These are phyloP conservation scores for Petrea volubilis DNA, from an alignment of 257 asterid genomes.

Conservation along the genomic window DNA sequence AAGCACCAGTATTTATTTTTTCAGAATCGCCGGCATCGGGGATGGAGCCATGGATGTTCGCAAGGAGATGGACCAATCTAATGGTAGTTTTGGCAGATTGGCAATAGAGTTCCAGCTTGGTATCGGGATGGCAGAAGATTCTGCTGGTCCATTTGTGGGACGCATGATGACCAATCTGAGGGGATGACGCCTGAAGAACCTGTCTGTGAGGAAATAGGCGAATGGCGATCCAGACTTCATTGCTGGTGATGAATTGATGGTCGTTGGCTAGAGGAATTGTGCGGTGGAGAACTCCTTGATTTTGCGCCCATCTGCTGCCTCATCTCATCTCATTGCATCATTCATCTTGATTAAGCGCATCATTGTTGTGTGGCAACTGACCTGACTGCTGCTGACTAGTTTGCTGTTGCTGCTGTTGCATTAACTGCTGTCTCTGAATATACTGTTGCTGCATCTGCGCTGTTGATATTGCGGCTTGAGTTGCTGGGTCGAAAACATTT, in stretches of 20 bases:
- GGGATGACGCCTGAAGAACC: slow-evolving; percentile 74
- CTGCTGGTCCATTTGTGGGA: slow-evolving; percentile 93
- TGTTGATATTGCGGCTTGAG: slow-evolving; percentile 74
- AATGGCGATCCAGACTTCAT: slow-evolving; percentile 62
- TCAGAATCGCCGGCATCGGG: slow-evolving; percentile 91
- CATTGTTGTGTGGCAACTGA: slow-evolving; percentile 66
- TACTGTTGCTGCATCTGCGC: slow-evolving; percentile 61
- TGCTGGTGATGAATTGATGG: slow-evolving; percentile 67
- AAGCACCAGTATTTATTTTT: slow-evolving; percentile 59
- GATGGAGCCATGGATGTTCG: slow-evolving; percentile 93
- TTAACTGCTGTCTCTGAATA: slow-evolving; percentile 60
- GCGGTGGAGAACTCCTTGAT: slow-evolving; percentile 70
- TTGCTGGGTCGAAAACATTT: slow-evolving; percentile 64
- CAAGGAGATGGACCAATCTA: slow-evolving; percentile 83
- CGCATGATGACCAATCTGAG: slow-evolving; percentile 76
- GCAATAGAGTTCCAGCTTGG: slow-evolving; percentile 84
- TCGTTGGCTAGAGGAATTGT: slow-evolving; percentile 67
- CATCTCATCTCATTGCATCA: slow-evolving; percentile 74
- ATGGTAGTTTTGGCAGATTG: slow-evolving; percentile 80
- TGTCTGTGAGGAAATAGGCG: slow-evolving; percentile 79
- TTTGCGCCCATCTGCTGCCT: slow-evolving; percentile 81
- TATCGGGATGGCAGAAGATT: slow-evolving; percentile 54
- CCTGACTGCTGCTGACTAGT: slow-evolving; percentile 59
- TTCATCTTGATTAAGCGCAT: slow-evolving; percentile 66
- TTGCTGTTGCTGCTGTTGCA: slow-evolving; percentile 65